Conservation (phyloP, 2,329 filamentous ascomycete species). For the Amesomyces nigricolor region DNA sequence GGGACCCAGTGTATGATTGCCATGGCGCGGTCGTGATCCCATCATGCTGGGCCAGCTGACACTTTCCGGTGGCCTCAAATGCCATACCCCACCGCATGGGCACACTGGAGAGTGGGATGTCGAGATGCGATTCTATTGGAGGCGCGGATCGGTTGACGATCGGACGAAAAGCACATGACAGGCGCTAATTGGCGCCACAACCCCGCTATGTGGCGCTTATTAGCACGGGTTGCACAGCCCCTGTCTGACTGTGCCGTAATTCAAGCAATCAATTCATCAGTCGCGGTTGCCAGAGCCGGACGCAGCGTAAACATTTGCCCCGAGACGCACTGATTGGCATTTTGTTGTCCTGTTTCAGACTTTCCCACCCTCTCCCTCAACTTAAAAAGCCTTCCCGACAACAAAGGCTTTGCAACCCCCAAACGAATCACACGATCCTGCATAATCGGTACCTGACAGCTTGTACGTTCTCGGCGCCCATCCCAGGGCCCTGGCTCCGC, state of each 20-base stretch:
- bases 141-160: no score
- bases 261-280: background rate
- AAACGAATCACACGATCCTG: background rate
- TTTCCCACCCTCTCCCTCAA: background rate
- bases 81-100: no score
- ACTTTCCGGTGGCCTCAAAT: no score
- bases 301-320: constrained; percentile 14
- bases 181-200: background rate
- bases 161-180: background rate
- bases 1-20: no score
- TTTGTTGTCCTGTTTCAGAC: constrained; percentile 9
- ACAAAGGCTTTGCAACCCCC: background rate
- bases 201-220: constrained; percentile 12
- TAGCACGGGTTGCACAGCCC: background rate
- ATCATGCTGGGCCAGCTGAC: no score
- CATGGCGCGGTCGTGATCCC: no score
- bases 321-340: constrained; percentile 1
- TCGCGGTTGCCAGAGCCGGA: constrained; percentile 12
- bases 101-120: no score
- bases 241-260: constrained; percentile 5
- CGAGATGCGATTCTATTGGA: no score
- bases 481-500: constrained; percentile 6
- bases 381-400: background rate
- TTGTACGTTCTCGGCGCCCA: constrained; percentile 16
- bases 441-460: constrained; percentile 7